Base-by-base conservation (phyloP, 345 rosid species). In the Citrus mangshanensis region DNA sequence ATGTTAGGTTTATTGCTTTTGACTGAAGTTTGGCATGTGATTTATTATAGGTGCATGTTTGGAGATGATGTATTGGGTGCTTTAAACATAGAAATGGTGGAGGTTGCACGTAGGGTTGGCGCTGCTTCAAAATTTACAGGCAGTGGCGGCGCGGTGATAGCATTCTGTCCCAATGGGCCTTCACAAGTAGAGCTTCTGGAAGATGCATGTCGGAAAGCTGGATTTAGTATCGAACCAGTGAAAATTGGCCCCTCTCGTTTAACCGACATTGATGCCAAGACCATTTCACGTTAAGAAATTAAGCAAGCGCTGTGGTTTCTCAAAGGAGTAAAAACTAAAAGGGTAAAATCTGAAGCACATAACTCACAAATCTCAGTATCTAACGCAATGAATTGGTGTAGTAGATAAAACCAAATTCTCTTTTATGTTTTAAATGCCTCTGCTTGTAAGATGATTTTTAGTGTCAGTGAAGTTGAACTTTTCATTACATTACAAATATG, bases 111-210 rank as follows among this genome's bases (percentile, higher is more conserved):
- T 70, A 88, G 87, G 66, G 85, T 89, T 19, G 97, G 97, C 4
- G 95, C 97, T 70, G 92, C 97, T 0, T 86, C 97, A 1, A 96
- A 96, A 83, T 94, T 94, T 81, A 96, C 99, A 0, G 97, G 98
- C 73, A 96, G 99, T 63, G 99, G 97, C 70, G 97, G 99, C 81
- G 99, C 97, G 13, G 97, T 91, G 74, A 91, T 96, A 77, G 98
- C 82, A 10, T 94, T 84, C 87, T 94, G 99, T 74, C 99, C 95
- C 0, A 80, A 87, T 0, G 97, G 95, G 4, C 82, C 85, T 37
- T 55, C 86, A 27, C 99, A 96, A 76, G 93, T 80, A 46, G 78
- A 88, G 78, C 92, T 77, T 74, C 85, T 96, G 59, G 92, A 92
- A 85, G 91, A 91, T 64, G 95, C 83, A 61, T 96, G 99, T 79